Conservation (phyloP, 306 rosid genomes). For the Lathyrus oleraceus region DNA sequence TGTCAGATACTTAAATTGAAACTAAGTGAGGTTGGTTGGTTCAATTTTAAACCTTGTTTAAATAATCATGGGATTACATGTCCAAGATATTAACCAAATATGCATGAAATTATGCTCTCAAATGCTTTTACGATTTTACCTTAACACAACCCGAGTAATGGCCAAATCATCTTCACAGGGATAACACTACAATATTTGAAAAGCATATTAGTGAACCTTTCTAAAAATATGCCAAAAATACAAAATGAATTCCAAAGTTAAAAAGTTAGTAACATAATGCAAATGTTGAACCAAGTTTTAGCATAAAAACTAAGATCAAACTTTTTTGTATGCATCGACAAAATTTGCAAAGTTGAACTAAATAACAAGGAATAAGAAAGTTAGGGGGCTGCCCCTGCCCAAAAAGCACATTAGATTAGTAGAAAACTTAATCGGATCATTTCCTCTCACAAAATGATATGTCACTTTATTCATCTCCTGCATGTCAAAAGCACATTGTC, state of each 20-base stretch:
- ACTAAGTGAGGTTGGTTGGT: neutral
- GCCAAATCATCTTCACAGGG: constrained; percentile 96
- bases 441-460: constrained; percentile 77
- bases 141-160: constrained; percentile 77
- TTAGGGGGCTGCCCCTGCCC: constrained; percentile 69
- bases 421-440: constrained; percentile 76
- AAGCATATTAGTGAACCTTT: constrained; percentile 36
- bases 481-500: constrained; percentile 39
- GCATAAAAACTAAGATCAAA: constrained; percentile 17
- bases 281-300: constrained; percentile 27
- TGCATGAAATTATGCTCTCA: neutral
- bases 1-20: too few relatives aligned
- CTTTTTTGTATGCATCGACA: constrained; percentile 21
- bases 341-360: constrained; percentile 27
- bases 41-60: constrained; percentile 22
- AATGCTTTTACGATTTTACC: constrained; percentile 58
- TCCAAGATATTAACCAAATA: constrained; percentile 8
- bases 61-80: constrained; percentile 21
- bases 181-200: constrained; percentile 72
- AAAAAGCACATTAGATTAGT: constrained; percentile 67
- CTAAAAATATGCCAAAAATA: constrained; percentile 18
- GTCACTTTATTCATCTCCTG: constrained; percentile 93
- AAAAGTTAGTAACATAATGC: neutral
- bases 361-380: neutral
- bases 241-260: neutral